Percentiles rank a stretch among this genome's conserved stretches.
These are phyloP conservation scores for Neurospora terricola DNA, from an alignment of 495 filamentous ascomycete genomes.

Conservation along the genomic window DNA sequence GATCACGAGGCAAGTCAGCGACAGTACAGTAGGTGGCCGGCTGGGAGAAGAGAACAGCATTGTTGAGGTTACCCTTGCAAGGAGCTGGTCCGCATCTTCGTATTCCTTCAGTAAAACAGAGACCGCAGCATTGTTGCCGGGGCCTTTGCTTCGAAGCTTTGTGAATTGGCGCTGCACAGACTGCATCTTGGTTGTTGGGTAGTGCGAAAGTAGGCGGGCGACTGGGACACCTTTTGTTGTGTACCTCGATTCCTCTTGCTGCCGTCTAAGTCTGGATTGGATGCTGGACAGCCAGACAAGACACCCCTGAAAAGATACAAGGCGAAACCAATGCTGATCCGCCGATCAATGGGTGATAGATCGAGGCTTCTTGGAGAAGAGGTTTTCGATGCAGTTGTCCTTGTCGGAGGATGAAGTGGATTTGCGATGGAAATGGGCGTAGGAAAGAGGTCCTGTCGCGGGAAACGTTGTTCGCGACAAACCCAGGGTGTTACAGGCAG, in stretches of 20 bases:
- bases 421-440: not conserved
- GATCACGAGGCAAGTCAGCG: slow-evolving; percentile 6
- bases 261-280: not conserved
- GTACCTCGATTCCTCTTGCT: not conserved
- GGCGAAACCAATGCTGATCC: not conserved
- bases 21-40: not conserved
- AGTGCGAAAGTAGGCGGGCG: not conserved
- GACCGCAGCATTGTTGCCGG: slow-evolving; percentile 71
- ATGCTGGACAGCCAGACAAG: not conserved
- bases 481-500: not conserved
- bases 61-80: slow-evolving; percentile 50
- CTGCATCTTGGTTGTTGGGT: slow-evolving; percentile 50
- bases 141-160: slow-evolving; percentile 54
- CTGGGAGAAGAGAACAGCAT: not conserved
- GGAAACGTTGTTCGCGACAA: not conserved
- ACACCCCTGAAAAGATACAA: not conserved
- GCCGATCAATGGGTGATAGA: not conserved
- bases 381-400: not conserved
- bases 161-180: slow-evolving; percentile 68
- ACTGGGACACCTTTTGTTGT: not conserved
- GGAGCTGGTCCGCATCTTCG: slow-evolving; percentile 70
- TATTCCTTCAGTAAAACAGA: slow-evolving; percentile 71
- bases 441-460: not conserved
- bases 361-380: not conserved
- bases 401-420: not conserved